phyloP scores from a whole-genome alignment of 108 stramenopile species.

The Parietichytrium sp. region DNA sequence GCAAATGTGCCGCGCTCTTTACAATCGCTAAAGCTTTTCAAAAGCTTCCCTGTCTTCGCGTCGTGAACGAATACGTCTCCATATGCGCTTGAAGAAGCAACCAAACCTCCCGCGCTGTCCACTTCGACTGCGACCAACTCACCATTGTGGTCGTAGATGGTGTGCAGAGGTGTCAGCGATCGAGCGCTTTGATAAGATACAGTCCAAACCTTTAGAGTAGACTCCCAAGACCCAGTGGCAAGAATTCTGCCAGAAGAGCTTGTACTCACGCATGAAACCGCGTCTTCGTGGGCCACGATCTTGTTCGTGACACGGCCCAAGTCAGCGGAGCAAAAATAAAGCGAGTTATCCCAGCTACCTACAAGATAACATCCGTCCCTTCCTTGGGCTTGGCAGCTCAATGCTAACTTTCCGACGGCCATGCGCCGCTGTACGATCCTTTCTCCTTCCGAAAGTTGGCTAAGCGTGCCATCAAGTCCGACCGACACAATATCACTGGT shows the following conservation, averaged over 20 bases:
- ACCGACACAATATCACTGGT: neutral
- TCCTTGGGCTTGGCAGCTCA: constrained; percentile 45
- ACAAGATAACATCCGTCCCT: constrained; percentile 41
- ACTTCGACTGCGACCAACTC: constrained; percentile 46
- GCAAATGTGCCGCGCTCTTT: neutral
- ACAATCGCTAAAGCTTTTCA: neutral
- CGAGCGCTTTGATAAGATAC: neutral
- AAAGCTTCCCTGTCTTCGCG: neutral
- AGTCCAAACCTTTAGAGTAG: constrained; percentile 52
- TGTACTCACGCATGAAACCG: constrained; percentile 34
- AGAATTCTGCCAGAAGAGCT: neutral
- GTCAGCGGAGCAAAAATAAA: constrained; percentile 44
- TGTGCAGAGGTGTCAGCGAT: constrained; percentile 30
- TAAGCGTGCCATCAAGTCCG: neutral
- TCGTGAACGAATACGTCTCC: constrained; percentile 7
- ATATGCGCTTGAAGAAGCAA: neutral
- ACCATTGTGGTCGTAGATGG: constrained; percentile 58
- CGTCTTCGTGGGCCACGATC: constrained; percentile 45
- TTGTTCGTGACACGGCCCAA: constrained; percentile 41
- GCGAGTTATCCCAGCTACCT: constrained; percentile 54
- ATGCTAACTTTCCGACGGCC: constrained; percentile 38
- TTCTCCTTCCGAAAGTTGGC: neutral
- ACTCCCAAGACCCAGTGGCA: constrained; percentile 60
- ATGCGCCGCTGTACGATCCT: constrained; percentile 22
- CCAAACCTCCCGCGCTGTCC: constrained; percentile 26